Evolutionary conservation across 306 rosid genomes (phyloP), one percentile per base, ranked within the genome.

Genomic region (Erythrophleum fordii): DNA sequence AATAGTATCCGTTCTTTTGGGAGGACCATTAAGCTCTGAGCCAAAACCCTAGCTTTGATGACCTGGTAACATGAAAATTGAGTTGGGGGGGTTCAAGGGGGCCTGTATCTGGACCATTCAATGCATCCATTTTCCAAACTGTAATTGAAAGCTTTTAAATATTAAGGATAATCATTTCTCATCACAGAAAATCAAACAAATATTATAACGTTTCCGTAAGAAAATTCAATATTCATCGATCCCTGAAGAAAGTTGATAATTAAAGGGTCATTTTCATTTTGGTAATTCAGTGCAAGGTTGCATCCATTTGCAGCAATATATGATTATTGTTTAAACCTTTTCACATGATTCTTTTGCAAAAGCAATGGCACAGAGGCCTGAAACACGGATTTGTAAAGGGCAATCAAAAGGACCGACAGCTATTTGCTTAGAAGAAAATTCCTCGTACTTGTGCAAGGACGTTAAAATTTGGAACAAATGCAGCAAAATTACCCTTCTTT

Each of bases 21-120:
- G 95, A 89, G 87, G 90, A 85, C 88, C 90, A 86, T 86, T 52
- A 62, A 84, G 42, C 72, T 72, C 29, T 75, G 70, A 83, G 73
- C 83, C 81, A 83, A 80, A 83, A 82, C 83, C 76, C 65, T 73
- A 76, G 83, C 76, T 84, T 81, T 74, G 76, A 76, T 84, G 92
- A 89, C 87, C 78, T 80, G 66, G 76, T 80, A 73, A 73, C 48
- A 79, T 41, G 22, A 34, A 58, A 48, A 48, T 48, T 14, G 23
- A 62, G 41, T 75, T 14, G 42, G 5, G 29, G 14, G 5, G 51
- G 55, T 73, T 87, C 82, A 85, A 86, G 87, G 98, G 93, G 94
- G 83, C 75, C 76, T 89, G 98, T 80, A 94, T 86, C 73, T 83
- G 22, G 86, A 87, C 87, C 80, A 82, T 94, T 86, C 93, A 90